A percentile compares a stretch with the other conserved stretches of the same genome.
Evolutionary conservation across 306 rosid genomes (phyloP).

Genomic region (Sindora glabra): DNA sequence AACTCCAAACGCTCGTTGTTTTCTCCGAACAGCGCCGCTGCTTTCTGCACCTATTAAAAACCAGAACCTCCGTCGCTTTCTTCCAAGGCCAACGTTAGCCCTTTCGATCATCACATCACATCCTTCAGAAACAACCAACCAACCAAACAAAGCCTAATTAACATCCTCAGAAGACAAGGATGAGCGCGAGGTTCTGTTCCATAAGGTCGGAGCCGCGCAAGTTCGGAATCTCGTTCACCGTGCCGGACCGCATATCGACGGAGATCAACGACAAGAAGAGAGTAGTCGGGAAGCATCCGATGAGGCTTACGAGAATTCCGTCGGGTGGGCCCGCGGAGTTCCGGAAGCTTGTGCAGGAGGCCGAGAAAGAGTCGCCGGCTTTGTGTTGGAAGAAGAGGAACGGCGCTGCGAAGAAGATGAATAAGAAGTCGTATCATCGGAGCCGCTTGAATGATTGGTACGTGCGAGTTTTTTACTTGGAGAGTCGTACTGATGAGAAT

Average conservation of each 20-base stretch:
- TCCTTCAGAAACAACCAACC: no score
- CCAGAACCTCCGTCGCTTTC: no score
- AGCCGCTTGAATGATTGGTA: conserved; percentile 37
- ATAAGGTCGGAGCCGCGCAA: conserved; percentile 18
- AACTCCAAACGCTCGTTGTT: no score
- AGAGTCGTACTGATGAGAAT: neutral
- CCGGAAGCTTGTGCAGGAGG: conserved; percentile 24
- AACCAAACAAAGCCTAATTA: no score
- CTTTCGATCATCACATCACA: no score
- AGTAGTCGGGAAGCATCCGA: conserved; percentile 26
- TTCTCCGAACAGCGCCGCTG: no score
- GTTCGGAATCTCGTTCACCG: conserved; percentile 41
- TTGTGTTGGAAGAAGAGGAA: conserved; percentile 8
- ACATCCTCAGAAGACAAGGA: no score
- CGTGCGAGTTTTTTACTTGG: conserved; percentile 21
- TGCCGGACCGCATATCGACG: conserved; percentile 30
- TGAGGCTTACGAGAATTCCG: conserved; percentile 40
- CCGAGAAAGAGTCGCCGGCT: conserved; percentile 10
- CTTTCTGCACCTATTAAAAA: no score
- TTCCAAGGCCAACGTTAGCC: no score
- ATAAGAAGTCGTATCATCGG: conserved; percentile 28
- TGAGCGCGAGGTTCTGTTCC: conserved; percentile 30
- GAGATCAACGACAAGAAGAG: conserved; percentile 39
- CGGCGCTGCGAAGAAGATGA: neutral
- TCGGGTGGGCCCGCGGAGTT: conserved; percentile 33